Evolutionary conservation across 768 basidiomycete species (phyloP).

Genomic region (Tylopilus sp.): DNA sequence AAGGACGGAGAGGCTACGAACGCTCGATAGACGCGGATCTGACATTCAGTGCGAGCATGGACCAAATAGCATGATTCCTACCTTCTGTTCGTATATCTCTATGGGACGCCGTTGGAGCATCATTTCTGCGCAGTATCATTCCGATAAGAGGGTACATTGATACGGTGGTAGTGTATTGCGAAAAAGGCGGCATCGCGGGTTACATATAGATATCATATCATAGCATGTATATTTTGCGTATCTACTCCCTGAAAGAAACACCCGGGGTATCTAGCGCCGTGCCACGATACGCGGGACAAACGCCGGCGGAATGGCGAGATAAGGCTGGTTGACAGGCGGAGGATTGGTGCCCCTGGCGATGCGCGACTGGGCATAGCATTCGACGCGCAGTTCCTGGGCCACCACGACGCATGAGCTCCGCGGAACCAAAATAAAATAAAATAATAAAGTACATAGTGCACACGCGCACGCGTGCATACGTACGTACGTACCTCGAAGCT

Average conservation of each 20-base stretch:
- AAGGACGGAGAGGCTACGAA: conserved; percentile 77
- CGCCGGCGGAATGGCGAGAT: conserved; percentile 28
- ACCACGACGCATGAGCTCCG: background rate
- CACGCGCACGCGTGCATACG: too few species aligned
- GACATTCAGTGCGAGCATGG: conserved; percentile 48
- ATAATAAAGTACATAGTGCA: too few species aligned
- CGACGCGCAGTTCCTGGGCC: conserved; percentile 24
- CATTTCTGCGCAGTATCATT: background rate
- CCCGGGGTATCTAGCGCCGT: background rate
- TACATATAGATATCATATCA: conserved; percentile 6
- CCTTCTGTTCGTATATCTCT: background rate
- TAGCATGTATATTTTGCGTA: conserved; percentile 1
- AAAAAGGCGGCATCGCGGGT: conserved; percentile 1
- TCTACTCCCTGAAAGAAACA: background rate
- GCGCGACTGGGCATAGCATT: conserved; percentile 31
- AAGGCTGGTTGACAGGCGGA: conserved; percentile 10
- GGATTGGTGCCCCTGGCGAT: conserved; percentile 24
- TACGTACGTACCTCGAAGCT: conserved; percentile 28
- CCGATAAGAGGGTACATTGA: background rate
- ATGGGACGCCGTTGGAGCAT: background rate
- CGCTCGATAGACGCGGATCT: conserved; percentile 53
- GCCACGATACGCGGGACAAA: conserved; percentile 19
- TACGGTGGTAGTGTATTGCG: conserved; percentile 1
- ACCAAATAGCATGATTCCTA: conserved; percentile 55
- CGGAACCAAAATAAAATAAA: background rate